Conservation (phyloP, 179 eudicot genomes). For the Amaranthus tricolor region DNA sequence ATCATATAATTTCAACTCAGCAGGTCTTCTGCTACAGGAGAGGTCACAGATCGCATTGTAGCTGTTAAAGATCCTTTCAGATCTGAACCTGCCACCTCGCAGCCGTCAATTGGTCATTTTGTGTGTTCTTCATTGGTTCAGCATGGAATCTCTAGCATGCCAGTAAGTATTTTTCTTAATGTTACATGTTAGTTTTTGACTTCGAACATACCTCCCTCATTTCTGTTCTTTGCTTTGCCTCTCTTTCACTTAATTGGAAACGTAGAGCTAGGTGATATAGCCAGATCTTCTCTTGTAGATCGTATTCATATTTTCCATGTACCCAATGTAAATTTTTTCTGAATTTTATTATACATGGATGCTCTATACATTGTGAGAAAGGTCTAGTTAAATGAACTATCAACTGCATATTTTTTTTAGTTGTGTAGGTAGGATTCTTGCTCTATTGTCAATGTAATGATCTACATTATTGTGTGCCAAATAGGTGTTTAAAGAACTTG, state of each 20-base stretch:
- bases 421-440: background rate
- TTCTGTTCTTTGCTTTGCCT: too few relatives aligned
- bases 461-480: slow-evolving; percentile 17
- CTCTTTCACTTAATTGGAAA: too few relatives aligned
- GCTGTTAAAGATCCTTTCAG: slow-evolving; percentile 52
- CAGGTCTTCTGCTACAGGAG: slow-evolving; percentile 14
- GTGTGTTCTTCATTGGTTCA: slow-evolving; percentile 26
- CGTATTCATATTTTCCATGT: too few relatives aligned
- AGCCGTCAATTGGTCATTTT: slow-evolving; percentile 24
- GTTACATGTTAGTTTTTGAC: background rate
- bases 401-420: too few relatives aligned
- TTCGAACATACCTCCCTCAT: too few relatives aligned
- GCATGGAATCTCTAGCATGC: slow-evolving; percentile 65
- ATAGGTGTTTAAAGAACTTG: slow-evolving; percentile 48
- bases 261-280: too few relatives aligned
- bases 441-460: background rate
- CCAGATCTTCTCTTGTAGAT: too few relatives aligned
- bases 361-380: too few relatives aligned
- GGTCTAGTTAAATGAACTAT: background rate
- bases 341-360: too few relatives aligned
- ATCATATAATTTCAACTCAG: background rate
- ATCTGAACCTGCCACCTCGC: slow-evolving; percentile 26
- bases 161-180: slow-evolving; percentile 39
- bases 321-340: too few relatives aligned
- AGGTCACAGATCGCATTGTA: slow-evolving; percentile 21